Evolutionary conservation across 345 rosid species (phyloP), one percentile per base, ranked within the genome.

Genomic region (Salix dunnii): DNA sequence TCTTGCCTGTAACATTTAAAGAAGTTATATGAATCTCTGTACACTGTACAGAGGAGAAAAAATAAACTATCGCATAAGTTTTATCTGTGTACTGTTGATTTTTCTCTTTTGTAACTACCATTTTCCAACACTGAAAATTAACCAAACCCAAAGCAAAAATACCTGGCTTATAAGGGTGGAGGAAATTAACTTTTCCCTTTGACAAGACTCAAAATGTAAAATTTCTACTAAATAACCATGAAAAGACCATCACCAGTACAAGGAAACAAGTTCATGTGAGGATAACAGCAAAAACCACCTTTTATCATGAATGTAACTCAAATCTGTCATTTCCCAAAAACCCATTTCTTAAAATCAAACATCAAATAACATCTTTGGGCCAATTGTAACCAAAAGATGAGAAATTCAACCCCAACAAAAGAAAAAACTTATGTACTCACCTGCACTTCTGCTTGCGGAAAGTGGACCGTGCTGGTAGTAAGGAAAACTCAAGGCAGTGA

Each of bases 381-480:
- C 67, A 76, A 43, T 65, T 10, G 30, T 10, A 46, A 46, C 68
- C 40, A 9, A 66, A 11, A 30, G 35, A 66, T 13, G 13, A 28
- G 28, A 70, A 43, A 13, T 73, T 67, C 67, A 17, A 62, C 9
- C 62, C n/a, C 13, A 74, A 76, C 42, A 72, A 67, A 23, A 3
- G 10, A 33, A 38, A 38, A 33, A 30, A 61, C 25, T 11, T 53
- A 23, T 23, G 0, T 8, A 31, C 80, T 55, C 17, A 91, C 93
- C 91, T 74, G 89, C 74, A 82, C 31, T 79, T 83, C 85, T 83
- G 25, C 63, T 18, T 36, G 79, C 82, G 51, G 84, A 74, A 18
- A 70, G 67, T 69, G 82, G 71, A 13, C 43, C 38, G 18, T 33
- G 75, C 60, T 86, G 88, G 70, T 68, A 72, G 82, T 72, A 81